Evolutionary conservation across 495 filamentous ascomycete genomes (phyloP), one percentile per base, ranked within the genome.

Genomic region (Hypomontagnella monticulosa): DNA sequence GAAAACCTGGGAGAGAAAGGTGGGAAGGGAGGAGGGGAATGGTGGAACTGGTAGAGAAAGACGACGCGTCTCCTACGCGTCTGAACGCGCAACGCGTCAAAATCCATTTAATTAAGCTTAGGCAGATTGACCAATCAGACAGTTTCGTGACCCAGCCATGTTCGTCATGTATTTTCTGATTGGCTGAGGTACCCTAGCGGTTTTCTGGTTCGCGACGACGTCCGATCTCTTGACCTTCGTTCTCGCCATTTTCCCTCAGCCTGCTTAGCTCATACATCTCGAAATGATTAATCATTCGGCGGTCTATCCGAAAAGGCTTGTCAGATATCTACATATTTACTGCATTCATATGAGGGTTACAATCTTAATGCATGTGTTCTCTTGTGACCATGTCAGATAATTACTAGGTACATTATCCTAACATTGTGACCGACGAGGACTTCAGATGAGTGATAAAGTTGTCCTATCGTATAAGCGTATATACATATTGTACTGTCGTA

Each of bases 51-150:
- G 44, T 14, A 4, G 44, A 34, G 20, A 36, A 34, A 43, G 36
- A 55, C 36, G 36, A 38, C 36, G 36, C 30, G 6, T 32, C n/a
- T n/a, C n/a, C n/a, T n/a, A 63, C 65, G 65, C 65, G 65, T 20
- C 18, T 14, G 7, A 30, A 42, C 63, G 63, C 60, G 60, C 27
- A 32, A 62, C 64, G 59, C 65, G 58, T 55, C n/a, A 14, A 53
- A 20, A 1, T 58, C 58, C 58, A 59, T 68, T 63, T 62, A 68
- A 68, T 68, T 67, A 32, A 40, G 44, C 36, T 55, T 34, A 0
- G 14, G 19, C 4, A 0, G 1, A 68, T 59, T 49, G 32, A 23
- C 65, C 65, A 68, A 68, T 68, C 42, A 68, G 5, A 3, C 32
- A 37, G 10, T 41, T 33, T 5, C 1, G 37, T 1, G 32, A 19